Conservation (phyloP, 2,329 filamentous ascomycete genomes). For the Neonectria ditissima region DNA sequence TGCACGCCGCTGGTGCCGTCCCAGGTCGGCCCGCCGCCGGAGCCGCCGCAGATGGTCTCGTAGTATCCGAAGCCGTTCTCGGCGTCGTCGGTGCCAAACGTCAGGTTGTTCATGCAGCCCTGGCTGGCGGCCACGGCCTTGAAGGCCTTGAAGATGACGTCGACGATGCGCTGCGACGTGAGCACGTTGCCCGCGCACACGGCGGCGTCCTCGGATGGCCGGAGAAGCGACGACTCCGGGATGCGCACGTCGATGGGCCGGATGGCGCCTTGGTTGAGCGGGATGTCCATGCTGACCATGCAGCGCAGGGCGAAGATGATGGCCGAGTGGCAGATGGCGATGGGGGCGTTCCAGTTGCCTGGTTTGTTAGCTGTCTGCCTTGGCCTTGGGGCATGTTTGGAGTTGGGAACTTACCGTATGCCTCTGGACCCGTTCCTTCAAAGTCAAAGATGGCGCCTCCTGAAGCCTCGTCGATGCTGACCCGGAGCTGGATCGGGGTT, state of each 20-base stretch:
- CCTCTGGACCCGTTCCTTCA: slow-evolving; percentile 79
- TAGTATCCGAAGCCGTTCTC: slow-evolving; percentile 57
- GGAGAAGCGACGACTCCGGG: slow-evolving; percentile 76
- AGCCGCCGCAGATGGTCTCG: slow-evolving; percentile 73
- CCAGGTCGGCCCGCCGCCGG: slow-evolving; percentile 72
- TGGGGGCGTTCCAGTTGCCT: slow-evolving; percentile 72
- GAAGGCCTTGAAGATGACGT: slow-evolving; percentile 73
- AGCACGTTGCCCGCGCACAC: slow-evolving; percentile 83
- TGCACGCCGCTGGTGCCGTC: slow-evolving; percentile 55
- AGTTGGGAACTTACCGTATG: slow-evolving; percentile 73
- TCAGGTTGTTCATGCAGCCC: slow-evolving; percentile 85
- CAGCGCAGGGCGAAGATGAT: slow-evolving; percentile 87
- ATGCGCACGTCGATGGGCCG: slow-evolving; percentile 80
- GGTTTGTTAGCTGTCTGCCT: not conserved
- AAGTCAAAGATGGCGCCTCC: slow-evolving; percentile 85
- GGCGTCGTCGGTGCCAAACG: slow-evolving; percentile 75
- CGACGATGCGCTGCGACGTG: slow-evolving; percentile 55
- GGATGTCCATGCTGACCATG: slow-evolving; percentile 83
- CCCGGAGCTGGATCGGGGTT: slow-evolving; percentile 76
- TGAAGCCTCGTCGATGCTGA: slow-evolving; percentile 78
- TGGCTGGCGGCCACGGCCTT: slow-evolving; percentile 80
- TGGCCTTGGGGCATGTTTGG: no score
- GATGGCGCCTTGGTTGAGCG: slow-evolving; percentile 84
- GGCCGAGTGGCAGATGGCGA: slow-evolving; percentile 83
- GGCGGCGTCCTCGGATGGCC: slow-evolving; percentile 78